Base-by-base conservation (phyloP, 164 flowering plant species). In the Vitis rotundifolia region DNA sequence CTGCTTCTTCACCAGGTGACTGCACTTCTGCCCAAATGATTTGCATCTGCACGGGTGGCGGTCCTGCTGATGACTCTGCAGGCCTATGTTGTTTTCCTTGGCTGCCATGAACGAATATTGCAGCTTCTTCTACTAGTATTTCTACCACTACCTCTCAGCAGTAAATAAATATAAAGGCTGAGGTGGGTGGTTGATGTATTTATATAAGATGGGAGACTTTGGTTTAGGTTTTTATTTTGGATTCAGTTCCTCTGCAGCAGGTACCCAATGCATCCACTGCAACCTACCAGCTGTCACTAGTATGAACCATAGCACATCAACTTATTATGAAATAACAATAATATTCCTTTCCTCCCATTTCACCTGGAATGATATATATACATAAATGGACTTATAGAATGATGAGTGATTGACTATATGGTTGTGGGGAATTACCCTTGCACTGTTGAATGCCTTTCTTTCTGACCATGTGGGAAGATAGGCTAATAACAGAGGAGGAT, bases 1-100 rank as follows among this genome's bases (percentile, higher is more conserved):
- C 76, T 90, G 92, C 79, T 84, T 87, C 85, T 88, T 88, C 70
- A 87, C 91, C 49, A 83, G 15, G 62, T 85, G 82, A 51, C 84
- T 82, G 76, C 92, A 88, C 66, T 82, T 86, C 77, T 80, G 75
- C 5, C 87, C 84, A 15, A 91, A 85, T 0, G 93, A 83, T 62
- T 72, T 79, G 76, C 89, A 80, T 2, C 2, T 76, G 44, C 79
- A 37, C 83, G 66, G 52, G 69, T 54, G 16, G 18, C 44, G 15
- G 8, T 64, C 55, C 57, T 75, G 71, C 10, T 64, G 66, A 11
- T 26, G 31, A n/a, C 8, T 16, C 50, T 67, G 58, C 29, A 59
- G 60, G 68, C 74, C 73, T 51, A 61, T 66, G 67, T 15, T 62
- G 26, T 47, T 70, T 29, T 69, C 73, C 14, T 53, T 66, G 9